Percentiles rank a stretch among this genome's conserved stretches.
phyloP scores from a whole-genome alignment of 148 eudicot species.

The Chenopodium quinoa region DNA sequence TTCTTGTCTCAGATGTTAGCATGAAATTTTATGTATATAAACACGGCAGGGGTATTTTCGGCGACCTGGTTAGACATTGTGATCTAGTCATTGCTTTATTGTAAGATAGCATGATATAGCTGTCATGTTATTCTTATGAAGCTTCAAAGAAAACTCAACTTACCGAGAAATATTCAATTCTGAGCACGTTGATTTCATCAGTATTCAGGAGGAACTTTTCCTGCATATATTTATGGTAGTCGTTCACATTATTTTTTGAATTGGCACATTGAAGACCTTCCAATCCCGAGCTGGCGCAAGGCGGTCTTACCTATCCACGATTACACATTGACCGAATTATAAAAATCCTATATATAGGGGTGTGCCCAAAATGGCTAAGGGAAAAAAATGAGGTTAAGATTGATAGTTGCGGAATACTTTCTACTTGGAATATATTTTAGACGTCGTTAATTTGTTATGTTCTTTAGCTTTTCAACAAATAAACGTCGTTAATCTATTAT shows the following conservation, averaged over 20 bases:
- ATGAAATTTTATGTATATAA: neutral
- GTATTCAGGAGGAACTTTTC: neutral
- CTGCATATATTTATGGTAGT: neutral
- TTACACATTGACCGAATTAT: neutral
- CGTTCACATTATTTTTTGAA: constrained; percentile 5
- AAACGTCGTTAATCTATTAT: too few relatives aligned
- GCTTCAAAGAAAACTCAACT: neutral
- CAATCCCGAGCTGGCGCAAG: neutral
- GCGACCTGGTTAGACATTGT: neutral
- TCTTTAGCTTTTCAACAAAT: too few relatives aligned
- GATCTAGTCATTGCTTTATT: constrained; percentile 3
- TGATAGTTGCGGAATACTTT: too few relatives aligned
- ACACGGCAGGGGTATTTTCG: neutral
- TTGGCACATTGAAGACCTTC: neutral
- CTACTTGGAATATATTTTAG: too few relatives aligned
- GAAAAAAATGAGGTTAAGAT: too few relatives aligned
- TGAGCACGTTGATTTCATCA: neutral
- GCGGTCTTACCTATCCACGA: neutral
- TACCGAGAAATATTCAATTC: neutral
- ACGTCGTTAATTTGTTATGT: too few relatives aligned
- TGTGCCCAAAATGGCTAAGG: too few relatives aligned
- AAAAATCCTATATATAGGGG: too few relatives aligned
- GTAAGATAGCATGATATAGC: neutral
- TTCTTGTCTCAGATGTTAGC: neutral
- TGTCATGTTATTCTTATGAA: neutral